phyloP scores from a whole-genome alignment of 805 yeast species.

The Pichia gijzeniarum region DNA sequence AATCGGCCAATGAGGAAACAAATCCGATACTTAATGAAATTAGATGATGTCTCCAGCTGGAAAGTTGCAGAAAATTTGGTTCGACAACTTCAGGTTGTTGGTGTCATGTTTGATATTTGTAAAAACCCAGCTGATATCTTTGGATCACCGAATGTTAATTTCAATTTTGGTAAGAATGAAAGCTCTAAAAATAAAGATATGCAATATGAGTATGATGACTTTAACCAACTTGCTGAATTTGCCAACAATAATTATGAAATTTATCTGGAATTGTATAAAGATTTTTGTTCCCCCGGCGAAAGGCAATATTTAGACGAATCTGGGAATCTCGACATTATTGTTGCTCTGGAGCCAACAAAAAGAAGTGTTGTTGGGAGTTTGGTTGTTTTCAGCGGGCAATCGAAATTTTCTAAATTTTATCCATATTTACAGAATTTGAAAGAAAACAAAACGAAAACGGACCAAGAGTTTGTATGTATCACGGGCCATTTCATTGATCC shows the following conservation, averaged over 20 bases:
- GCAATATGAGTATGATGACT: slow-evolving; percentile 42
- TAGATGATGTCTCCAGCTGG: slow-evolving; percentile 39
- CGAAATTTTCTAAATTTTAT: slow-evolving; percentile 39
- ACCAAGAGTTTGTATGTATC: slow-evolving; percentile 34
- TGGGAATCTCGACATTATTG: slow-evolving; percentile 38
- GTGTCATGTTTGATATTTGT: slow-evolving; percentile 52
- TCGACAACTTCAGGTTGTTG: slow-evolving; percentile 51
- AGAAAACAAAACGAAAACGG: background rate
- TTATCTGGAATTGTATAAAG: slow-evolving; percentile 11
- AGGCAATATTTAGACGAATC: slow-evolving; percentile 3
- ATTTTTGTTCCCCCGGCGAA: slow-evolving; percentile 22
- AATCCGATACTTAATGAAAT: slow-evolving; percentile 31
- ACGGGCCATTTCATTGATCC: slow-evolving; percentile 51
- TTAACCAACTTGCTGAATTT: slow-evolving; percentile 29
- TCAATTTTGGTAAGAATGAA: too few species aligned
- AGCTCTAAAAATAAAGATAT: too few species aligned
- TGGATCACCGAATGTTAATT: background rate
- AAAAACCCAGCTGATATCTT: slow-evolving; percentile 22
- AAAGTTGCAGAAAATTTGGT: slow-evolving; percentile 49
- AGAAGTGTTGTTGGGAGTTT: slow-evolving; percentile 36
- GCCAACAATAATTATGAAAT: slow-evolving; percentile 32
- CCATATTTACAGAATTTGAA: slow-evolving; percentile 39
- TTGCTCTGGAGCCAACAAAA: slow-evolving; percentile 19
- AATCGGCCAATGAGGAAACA: background rate
- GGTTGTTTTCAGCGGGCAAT: slow-evolving; percentile 40